Percentiles rank a stretch among this genome's conserved stretches.
phyloP scores from a whole-genome alignment of 805 yeast genomes.

The Candida tibetensis region DNA sequence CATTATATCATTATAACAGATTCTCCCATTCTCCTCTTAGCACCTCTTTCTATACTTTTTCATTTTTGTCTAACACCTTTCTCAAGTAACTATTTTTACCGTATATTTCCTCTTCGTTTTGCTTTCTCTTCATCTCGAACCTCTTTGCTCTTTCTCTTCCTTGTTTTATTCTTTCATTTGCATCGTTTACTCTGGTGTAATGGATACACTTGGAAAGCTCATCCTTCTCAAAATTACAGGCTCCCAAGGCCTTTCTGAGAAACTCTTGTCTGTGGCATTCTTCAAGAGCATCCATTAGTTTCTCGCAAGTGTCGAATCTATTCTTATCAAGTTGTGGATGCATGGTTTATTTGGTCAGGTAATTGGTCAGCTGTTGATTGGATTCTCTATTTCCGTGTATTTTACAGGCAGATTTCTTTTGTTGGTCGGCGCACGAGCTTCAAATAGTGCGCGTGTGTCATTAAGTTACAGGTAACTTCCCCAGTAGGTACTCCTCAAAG shows the following conservation, averaged over 20 bases:
- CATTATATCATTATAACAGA: too few relatives aligned
- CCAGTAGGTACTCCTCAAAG: too few relatives aligned
- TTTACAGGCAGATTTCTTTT: neutral
- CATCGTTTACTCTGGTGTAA: constrained; percentile 63
- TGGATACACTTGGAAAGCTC: constrained; percentile 78
- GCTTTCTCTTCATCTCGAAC: constrained; percentile 55
- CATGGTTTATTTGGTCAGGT: too few relatives aligned
- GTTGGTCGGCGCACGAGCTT: constrained; percentile 1
- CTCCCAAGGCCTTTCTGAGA: constrained; percentile 69
- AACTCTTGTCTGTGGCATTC: constrained; percentile 78
- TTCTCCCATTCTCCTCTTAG: neutral
- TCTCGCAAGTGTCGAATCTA: constrained; percentile 59
- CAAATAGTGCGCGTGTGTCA: too few relatives aligned
- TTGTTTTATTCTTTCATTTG: constrained; percentile 51
- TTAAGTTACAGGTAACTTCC: too few relatives aligned
- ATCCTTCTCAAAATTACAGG: constrained; percentile 80
- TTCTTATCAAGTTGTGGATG: constrained; percentile 46
- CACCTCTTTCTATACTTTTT: neutral
- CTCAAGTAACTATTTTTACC: constrained; percentile 73
- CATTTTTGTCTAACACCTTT: constrained; percentile 48
- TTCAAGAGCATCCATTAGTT: constrained; percentile 81
- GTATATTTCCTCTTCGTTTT: constrained; percentile 70
- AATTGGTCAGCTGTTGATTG: neutral
- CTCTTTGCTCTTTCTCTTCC: constrained; percentile 56
- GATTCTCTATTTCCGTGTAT: too few relatives aligned